phyloP scores from a whole-genome alignment of 1,139 yeast species.

The Pichia sp. region DNA sequence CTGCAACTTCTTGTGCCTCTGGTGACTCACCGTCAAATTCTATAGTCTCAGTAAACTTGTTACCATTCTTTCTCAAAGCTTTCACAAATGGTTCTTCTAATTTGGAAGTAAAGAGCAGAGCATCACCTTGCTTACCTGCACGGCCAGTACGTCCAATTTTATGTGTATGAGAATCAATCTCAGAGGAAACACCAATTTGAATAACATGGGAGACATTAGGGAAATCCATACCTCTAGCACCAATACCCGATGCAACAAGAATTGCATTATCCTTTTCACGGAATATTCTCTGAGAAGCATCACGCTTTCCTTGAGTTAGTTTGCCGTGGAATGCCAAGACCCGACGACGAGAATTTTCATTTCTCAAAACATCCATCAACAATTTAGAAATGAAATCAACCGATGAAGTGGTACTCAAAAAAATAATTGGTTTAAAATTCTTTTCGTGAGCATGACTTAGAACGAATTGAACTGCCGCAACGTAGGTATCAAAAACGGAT shows the following conservation, averaged over 20 bases:
- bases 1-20: conserved; percentile 27
- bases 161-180: conserved; percentile 77
- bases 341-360: conserved; percentile 30
- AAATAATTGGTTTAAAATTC: conserved; percentile 71
- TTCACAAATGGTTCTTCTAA: conserved; percentile 47
- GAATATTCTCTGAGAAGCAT: conserved; percentile 52
- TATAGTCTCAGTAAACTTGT: conserved; percentile 42
- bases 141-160: conserved; percentile 96
- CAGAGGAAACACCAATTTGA: conserved; percentile 73
- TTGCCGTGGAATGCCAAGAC: conserved; percentile 56
- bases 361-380: conserved; percentile 17
- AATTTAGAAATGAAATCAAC: conserved; percentile 53
- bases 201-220: conserved; percentile 78
- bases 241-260: conserved; percentile 84
- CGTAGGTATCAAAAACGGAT: conserved; percentile 45
- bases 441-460: conserved; percentile 31
- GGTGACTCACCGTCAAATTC: conserved; percentile 15
- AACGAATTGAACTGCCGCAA: conserved; percentile 50
- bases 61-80: conserved; percentile 45
- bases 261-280: conserved; percentile 49
- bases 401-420: conserved; percentile 71
- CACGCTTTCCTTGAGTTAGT: conserved; percentile 62
- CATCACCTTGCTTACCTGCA: conserved; percentile 77
- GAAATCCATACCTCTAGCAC: conserved; percentile 96
- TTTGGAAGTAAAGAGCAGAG: conserved; percentile 48